Evolutionary conservation across 2,329 filamentous ascomycete species (phyloP).

Genomic region (Dothistroma pini): DNA sequence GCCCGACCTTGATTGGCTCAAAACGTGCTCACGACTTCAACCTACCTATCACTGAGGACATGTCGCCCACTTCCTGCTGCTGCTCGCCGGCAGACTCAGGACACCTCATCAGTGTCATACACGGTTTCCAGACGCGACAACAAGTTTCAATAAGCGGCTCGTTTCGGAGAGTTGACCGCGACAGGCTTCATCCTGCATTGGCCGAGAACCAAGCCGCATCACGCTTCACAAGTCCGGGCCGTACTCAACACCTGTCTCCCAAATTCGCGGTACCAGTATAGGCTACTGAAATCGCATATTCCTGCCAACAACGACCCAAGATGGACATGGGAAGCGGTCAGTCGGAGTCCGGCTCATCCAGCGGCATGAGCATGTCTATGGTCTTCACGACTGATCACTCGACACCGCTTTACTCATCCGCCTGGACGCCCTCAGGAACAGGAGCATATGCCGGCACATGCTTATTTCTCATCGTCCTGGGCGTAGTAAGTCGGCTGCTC

Average conservation of each 20-base stretch:
- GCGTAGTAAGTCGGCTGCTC: conserved; percentile 64
- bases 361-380: conserved; percentile 40
- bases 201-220: not conserved
- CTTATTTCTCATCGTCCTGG: conserved; percentile 81
- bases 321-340: conserved; percentile 8
- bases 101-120: not conserved
- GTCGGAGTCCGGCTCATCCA: not conserved
- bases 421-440: conserved; percentile 68
- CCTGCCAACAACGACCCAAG: not conserved
- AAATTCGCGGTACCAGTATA: not conserved
- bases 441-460: conserved; percentile 83
- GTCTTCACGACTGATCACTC: conserved; percentile 61
- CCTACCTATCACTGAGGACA: not conserved
- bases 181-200: not conserved
- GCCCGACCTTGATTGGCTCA: not conserved
- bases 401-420: conserved; percentile 62
- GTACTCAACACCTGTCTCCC: not conserved
- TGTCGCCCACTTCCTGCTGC: not conserved
- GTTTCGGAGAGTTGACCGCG: not conserved
- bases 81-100: not conserved
- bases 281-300: not conserved
- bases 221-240: not conserved
- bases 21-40: not conserved
- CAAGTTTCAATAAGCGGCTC: not conserved
- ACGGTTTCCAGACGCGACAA: not conserved